Evolutionary conservation across 768 basidiomycete species (phyloP).

Genomic region (Lactarius vividus): DNA sequence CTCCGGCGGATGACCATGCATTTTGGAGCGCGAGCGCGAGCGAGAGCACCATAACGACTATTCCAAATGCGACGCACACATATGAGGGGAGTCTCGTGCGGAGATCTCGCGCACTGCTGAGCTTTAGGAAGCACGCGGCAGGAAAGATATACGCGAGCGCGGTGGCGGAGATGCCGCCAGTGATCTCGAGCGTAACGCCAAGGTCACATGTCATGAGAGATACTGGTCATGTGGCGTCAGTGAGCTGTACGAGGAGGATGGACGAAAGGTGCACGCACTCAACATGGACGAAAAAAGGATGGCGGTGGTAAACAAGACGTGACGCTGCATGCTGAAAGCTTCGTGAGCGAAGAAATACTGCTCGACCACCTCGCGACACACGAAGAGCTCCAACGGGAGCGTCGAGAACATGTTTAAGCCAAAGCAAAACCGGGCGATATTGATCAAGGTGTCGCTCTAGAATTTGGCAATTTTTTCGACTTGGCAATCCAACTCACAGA

Average conservation of each 20-base stretch:
- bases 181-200: constrained; percentile 97
- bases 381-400: constrained; percentile 91
- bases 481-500: neutral
- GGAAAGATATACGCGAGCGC: constrained; percentile 93
- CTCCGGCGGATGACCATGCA: constrained; percentile 70
- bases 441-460: constrained; percentile 84
- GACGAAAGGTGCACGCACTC: constrained; percentile 45
- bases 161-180: constrained; percentile 93
- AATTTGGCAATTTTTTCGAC: too few relatives aligned
- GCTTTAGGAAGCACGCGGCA: constrained; percentile 80
- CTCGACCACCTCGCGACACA: constrained; percentile 95
- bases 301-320: constrained; percentile 85
- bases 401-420: constrained; percentile 99
- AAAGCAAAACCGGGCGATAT: constrained; percentile 91
- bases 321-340: constrained; percentile 75
- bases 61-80: constrained; percentile 69
- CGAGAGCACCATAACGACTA: constrained; percentile 73
- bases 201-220: constrained; percentile 93
- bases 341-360: constrained; percentile 94
- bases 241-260: neutral
- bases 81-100: constrained; percentile 68
- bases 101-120: constrained; percentile 64
- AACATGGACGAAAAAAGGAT: constrained; percentile 81
- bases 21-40: constrained; percentile 74
- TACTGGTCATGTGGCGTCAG: constrained; percentile 46